Percentiles rank a stretch among this genome's conserved stretches.
phyloP scores from a whole-genome alignment of 2,329 filamentous ascomycete genomes.

The Aurifilum marmelostoma region DNA sequence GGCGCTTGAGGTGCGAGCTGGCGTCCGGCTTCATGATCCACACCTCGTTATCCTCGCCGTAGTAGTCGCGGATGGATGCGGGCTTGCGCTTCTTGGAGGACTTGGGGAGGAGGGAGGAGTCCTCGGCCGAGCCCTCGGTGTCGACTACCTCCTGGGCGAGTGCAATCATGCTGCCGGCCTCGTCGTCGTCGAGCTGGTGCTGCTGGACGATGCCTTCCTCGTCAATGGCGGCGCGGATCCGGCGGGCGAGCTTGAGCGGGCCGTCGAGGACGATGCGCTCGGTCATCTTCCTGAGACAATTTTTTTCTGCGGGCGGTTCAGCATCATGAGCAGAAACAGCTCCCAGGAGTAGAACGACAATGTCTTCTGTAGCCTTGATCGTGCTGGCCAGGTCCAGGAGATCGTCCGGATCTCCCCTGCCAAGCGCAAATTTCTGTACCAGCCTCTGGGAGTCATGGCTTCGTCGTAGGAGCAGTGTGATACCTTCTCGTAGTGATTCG shows the following conservation, averaged over 20 bases:
- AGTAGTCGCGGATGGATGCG: constrained; percentile 57
- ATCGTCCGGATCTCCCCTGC: constrained; percentile 90
- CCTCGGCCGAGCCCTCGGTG: constrained; percentile 65
- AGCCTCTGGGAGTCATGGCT: constrained; percentile 87
- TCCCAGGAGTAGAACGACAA: constrained; percentile 53
- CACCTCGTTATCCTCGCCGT: constrained; percentile 61
- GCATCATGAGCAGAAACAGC: constrained; percentile 20
- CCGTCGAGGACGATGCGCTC: constrained; percentile 67
- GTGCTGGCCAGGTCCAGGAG: constrained; percentile 82
- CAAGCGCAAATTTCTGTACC: constrained; percentile 91
- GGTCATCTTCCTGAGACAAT: constrained; percentile 51
- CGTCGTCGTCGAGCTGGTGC: constrained; percentile 75
- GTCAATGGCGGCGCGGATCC: constrained; percentile 81
- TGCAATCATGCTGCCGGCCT: constrained; percentile 70
- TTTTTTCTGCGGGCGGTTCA: constrained; percentile 17
- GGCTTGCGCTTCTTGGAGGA: constrained; percentile 44
- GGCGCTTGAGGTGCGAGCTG: constrained; percentile 63
- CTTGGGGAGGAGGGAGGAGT: constrained; percentile 59
- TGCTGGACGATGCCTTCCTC: constrained; percentile 86
- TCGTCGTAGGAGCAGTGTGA: constrained; percentile 69
- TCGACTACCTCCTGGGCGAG: constrained; percentile 73
- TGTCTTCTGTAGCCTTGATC: constrained; percentile 71
- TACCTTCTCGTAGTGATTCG: constrained; percentile 68
- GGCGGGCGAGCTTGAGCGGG: constrained; percentile 68
- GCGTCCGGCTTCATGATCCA: constrained; percentile 72